These are phyloP conservation scores for Solanum chiquidenum DNA, from an alignment of 257 asterid species.

Conservation along the genomic window DNA sequence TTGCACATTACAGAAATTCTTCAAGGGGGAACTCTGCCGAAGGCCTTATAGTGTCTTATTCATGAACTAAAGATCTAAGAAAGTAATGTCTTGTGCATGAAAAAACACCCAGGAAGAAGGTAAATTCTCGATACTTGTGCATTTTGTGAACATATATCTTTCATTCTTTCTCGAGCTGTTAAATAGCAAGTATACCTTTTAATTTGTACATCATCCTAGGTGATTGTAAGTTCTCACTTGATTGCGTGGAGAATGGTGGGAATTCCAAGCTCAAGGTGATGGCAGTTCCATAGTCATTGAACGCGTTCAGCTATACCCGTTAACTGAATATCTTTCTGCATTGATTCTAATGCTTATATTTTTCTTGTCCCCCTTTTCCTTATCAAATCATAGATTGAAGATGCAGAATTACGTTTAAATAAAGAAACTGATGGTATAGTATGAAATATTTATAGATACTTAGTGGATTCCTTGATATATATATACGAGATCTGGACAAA, in stretches of 20 bases:
- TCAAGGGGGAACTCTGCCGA: neutral
- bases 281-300: neutral
- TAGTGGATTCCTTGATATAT: neutral
- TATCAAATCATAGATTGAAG: neutral
- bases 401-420: neutral
- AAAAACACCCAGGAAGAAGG: neutral
- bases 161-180: neutral
- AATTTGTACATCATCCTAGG: neutral
- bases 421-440: neutral
- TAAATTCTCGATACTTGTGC: neutral
- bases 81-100: neutral
- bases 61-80: neutral
- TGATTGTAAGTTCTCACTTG: neutral
- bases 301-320: neutral
- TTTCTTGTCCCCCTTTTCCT: neutral
- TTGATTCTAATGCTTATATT: neutral
- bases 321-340: neutral
- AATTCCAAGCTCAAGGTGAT: neutral
- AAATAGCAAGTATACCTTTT: neutral
- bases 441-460: neutral
- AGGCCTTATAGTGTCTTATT: neutral
- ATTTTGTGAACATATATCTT: neutral
- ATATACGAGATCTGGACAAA: neutral
- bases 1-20: slow-evolving; percentile 41
- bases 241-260: neutral